Evolutionary conservation across 1,139 yeast genomes (phyloP), one percentile per base, ranked within the genome.

Genomic region (Lodderomyces margitis): DNA sequence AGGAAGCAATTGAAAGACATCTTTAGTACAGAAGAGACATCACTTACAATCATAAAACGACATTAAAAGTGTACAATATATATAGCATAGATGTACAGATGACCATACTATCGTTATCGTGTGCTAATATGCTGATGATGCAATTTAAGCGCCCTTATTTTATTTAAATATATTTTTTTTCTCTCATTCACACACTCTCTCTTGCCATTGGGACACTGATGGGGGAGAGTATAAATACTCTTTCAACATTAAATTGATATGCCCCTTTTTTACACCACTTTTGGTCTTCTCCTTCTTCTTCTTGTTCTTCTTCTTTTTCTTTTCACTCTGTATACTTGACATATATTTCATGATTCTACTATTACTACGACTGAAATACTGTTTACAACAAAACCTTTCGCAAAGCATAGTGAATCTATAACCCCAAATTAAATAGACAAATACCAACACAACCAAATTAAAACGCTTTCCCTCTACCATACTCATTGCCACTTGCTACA

Each of bases 341-440:
- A 11, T 17, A 19, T 9, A 20, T 32, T 32, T 32, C 23, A 32
- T 20, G 23, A 32, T 17, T 32, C 16, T 32, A 21, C 35, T 21
- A 28, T 15, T 28, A 28, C 32, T 28, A 28, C 32, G 32, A 28
- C 16, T 28, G 32, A 28, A 28, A 5, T 28, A 28, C 10, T 10
- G 6, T 19, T 15, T 20, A 17, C 5, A 11, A 19, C 23, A 32
- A 11, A 11, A 8, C 20, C 35, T 28, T 28, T 28, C 32, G 32
- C 32, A 28, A 15, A 28, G 32, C 32, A 28, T 14, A 28, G 32
- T 28, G 16, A n/a, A 28, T 28, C 32, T 28, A 28, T 28, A 28
- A 28, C 32, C 8, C 30, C 4, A 25, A n/a, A n/a, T n/a, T n/a
- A n/a, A n/a, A n/a, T n/a, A n/a, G n/a, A n/a, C n/a, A n/a, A n/a